Conservation (phyloP, 2,329 filamentous ascomycete species). For the Sarocladium brachiariae region DNA sequence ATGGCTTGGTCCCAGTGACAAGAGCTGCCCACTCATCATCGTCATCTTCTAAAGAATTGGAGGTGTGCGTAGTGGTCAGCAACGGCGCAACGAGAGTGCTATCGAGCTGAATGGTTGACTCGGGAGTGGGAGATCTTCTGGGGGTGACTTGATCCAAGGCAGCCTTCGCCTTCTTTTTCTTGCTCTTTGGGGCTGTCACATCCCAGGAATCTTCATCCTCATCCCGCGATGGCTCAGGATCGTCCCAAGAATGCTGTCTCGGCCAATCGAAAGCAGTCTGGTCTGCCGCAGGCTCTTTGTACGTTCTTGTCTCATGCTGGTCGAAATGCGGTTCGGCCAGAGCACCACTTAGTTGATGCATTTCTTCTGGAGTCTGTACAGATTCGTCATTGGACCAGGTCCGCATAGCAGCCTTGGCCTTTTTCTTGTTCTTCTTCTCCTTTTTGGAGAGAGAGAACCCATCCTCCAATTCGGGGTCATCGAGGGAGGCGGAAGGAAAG, state of each 20-base stretch:
- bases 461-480: neutral
- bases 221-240: neutral
- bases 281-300: neutral
- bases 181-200: constrained; percentile 20
- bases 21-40: constrained; percentile 9
- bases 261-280: neutral
- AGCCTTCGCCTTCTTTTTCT: constrained; percentile 24
- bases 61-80: neutral
- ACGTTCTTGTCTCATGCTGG: neutral
- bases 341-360: constrained; percentile 5
- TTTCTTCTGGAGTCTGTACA: neutral
- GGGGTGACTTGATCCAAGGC: constrained; percentile 11
- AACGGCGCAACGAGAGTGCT: neutral
- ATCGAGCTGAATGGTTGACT: neutral
- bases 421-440: constrained; percentile 15
- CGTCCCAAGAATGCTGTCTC: constrained; percentile 3
- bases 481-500: neutral
- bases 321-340: neutral
- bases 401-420: constrained; percentile 4
- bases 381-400: constrained; percentile 10
- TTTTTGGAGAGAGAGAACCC: constrained; percentile 12
- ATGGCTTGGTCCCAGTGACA: neutral
- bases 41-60: neutral
- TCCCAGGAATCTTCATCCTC: constrained; percentile 11
- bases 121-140: constrained; percentile 11